phyloP scores from a whole-genome alignment of 75 land plant genomes.

The Selaginella moellendorffii region DNA sequence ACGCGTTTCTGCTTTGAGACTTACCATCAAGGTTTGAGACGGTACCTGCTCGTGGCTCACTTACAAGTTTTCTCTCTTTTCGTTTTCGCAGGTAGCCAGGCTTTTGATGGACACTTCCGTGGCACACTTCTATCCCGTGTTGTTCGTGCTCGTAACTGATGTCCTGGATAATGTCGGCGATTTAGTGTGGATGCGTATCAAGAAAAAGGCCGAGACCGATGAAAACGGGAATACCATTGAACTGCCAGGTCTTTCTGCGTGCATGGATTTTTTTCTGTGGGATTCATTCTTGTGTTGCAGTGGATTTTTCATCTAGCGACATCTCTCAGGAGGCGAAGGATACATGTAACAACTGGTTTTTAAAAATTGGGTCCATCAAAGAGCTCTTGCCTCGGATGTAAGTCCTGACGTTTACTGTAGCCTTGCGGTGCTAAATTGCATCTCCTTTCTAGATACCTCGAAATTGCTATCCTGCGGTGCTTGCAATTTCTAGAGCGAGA shows the following conservation, averaged over 20 bases:
- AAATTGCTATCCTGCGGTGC: conserved; percentile 62
- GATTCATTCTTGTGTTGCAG: conserved; percentile 22
- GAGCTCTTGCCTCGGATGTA: conserved; percentile 89
- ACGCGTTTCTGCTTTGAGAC: conserved; percentile 48
- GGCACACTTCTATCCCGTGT: conserved; percentile 60
- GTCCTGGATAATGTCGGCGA: conserved; percentile 67
- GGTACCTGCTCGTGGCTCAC: too few species aligned
- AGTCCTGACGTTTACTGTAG: not conserved
- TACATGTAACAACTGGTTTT: conserved; percentile 85
- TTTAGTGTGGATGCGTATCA: conserved; percentile 78
- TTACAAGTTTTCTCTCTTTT: not conserved
- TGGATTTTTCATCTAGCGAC: conserved; percentile 35
- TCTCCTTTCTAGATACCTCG: conserved; percentile 62
- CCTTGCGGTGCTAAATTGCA: too few species aligned
- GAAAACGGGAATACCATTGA: conserved; percentile 41
- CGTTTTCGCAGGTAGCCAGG: conserved; percentile 49
- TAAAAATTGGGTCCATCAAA: conserved; percentile 59
- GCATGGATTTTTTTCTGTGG: not conserved
- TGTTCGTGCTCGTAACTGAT: conserved; percentile 63
- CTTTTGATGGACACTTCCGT: conserved; percentile 70
- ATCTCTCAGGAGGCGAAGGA: conserved; percentile 65
- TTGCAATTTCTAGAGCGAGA: conserved; percentile 51
- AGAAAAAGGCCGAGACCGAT: conserved; percentile 47
- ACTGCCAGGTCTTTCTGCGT: conserved; percentile 35
- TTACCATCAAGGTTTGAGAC: conserved; percentile 58